phyloP scores from a whole-genome alignment of 176 grass and related monocot species.

The Phoenix roebelenii region DNA sequence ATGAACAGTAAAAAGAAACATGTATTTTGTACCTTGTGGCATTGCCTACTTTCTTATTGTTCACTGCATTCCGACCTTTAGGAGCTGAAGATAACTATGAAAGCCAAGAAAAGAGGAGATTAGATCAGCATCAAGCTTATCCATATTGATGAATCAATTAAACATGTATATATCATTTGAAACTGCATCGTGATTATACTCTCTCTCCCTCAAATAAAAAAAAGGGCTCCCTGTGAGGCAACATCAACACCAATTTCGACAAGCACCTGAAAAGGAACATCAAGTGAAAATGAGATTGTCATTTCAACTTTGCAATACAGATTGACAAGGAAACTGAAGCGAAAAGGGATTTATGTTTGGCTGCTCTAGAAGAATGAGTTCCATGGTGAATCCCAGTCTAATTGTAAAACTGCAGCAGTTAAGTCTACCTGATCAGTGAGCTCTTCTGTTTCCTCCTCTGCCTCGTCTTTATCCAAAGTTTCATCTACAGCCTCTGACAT shows the following conservation, averaged over 20 bases:
- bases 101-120: conserved; percentile 4
- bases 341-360: too few species aligned
- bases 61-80: conserved; percentile 61
- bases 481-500: conserved; percentile 93
- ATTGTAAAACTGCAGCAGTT: background rate
- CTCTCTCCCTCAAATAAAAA: background rate
- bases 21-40: conserved; percentile 50
- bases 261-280: conserved; percentile 43
- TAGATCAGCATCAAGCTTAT: conserved; percentile 4
- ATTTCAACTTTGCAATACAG: too few species aligned
- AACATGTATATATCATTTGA: too few species aligned
- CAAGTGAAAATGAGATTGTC: conserved; percentile 8
- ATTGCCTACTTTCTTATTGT: conserved; percentile 49
- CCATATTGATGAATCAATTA: background rate
- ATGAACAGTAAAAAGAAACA: background rate
- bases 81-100: conserved; percentile 88
- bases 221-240: conserved; percentile 68
- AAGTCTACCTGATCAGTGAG: conserved; percentile 91
- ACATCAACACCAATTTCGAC: conserved; percentile 96
- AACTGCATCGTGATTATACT: too few species aligned
- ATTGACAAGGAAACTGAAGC: too few species aligned
- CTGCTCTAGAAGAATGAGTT: too few species aligned
- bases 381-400: too few species aligned
- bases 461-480: conserved; percentile 96
- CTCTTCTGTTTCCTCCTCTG: conserved; percentile 97